Conservation (phyloP, 2,329 filamentous ascomycete species). For the Neonectria ditissima region DNA sequence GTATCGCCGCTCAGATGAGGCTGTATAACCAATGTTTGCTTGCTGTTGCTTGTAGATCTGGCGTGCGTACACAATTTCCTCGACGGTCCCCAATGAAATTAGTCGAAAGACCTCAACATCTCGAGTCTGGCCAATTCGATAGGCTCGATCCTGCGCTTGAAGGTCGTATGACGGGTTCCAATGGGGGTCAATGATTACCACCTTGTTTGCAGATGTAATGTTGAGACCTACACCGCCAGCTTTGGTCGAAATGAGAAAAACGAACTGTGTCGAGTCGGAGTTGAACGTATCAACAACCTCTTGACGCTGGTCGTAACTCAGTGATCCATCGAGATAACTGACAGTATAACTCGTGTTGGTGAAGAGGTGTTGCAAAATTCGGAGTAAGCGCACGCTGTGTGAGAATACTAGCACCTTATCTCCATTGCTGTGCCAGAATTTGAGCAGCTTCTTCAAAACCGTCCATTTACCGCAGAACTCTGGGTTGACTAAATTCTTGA, state of each 20-base stretch:
- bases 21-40: constrained; percentile 96
- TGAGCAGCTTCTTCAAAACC: constrained; percentile 85
- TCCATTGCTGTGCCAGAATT: constrained; percentile 88
- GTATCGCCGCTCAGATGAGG: constrained; percentile 90
- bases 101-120: constrained; percentile 97
- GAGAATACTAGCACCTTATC: constrained; percentile 98
- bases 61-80: constrained; percentile 95
- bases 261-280: constrained; percentile 85
- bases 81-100: constrained; percentile 90
- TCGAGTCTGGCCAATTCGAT: constrained; percentile 91
- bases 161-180: constrained; percentile 97
- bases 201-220: constrained; percentile 97
- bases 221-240: constrained; percentile 95
- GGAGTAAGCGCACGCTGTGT: constrained; percentile 86
- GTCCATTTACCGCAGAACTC: constrained; percentile 99
- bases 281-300: constrained; percentile 92
- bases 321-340: constrained; percentile 87
- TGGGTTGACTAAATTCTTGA: constrained; percentile 84
- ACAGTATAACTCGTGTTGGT: constrained; percentile 90
- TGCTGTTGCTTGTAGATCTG: constrained; percentile 99
- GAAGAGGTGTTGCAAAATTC: constrained; percentile 87
- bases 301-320: constrained; percentile 86
- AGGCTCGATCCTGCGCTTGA: constrained; percentile 95
- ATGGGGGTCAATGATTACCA: constrained; percentile 95
- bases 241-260: constrained; percentile 94